Conservation (phyloP, 2,329 filamentous ascomycete species). For the Stagonosporopsis rhizophila region DNA sequence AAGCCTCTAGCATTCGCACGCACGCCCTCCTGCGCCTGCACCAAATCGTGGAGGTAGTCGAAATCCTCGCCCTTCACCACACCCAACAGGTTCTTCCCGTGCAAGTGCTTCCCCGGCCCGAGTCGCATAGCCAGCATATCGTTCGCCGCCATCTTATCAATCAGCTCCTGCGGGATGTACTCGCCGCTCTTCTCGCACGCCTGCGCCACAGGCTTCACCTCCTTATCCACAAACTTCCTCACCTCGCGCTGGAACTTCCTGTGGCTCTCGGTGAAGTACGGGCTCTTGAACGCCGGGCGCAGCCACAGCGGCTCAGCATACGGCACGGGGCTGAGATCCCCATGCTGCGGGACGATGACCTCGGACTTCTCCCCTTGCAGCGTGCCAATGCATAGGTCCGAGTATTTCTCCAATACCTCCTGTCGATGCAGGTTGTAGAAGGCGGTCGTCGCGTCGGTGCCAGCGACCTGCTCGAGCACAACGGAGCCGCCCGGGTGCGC, state of each 20-base stretch:
- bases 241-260: slow-evolving; percentile 71
- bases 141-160: slow-evolving; percentile 77
- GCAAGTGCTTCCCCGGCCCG: slow-evolving; percentile 81
- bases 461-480: slow-evolving; percentile 81
- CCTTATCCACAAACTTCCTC: slow-evolving; percentile 73
- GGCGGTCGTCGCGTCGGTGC: slow-evolving; percentile 78
- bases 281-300: slow-evolving; percentile 75
- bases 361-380: slow-evolving; percentile 77
- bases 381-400: slow-evolving; percentile 75
- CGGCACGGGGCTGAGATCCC: slow-evolving; percentile 77
- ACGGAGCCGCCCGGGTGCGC: slow-evolving; percentile 84
- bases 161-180: slow-evolving; percentile 72
- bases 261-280: slow-evolving; percentile 82
- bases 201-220: slow-evolving; percentile 76
- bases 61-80: slow-evolving; percentile 80
- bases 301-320: slow-evolving; percentile 89
- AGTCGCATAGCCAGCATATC: slow-evolving; percentile 82
- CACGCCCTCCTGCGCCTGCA: slow-evolving; percentile 75
- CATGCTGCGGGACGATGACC: slow-evolving; percentile 71
- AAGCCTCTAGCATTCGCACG: slow-evolving; percentile 79
- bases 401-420: slow-evolving; percentile 85
- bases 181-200: slow-evolving; percentile 77
- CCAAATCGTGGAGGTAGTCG: slow-evolving; percentile 85
- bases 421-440: slow-evolving; percentile 95
- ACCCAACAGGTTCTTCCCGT: slow-evolving; percentile 71